Conservation (phyloP, 345 rosid genomes). For the Passiflora organensis region DNA sequence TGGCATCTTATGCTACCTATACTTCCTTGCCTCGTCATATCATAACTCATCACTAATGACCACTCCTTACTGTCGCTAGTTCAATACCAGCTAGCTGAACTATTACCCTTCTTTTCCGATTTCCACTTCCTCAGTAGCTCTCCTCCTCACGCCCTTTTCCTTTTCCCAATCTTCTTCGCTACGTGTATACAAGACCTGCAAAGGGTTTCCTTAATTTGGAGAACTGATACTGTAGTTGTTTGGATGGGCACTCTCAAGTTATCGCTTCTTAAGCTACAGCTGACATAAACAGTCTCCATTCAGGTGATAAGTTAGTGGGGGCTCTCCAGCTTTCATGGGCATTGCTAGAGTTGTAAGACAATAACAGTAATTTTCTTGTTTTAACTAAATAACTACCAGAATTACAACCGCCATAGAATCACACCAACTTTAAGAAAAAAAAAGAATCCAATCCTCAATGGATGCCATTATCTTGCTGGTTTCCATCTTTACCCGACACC, state of each 20-base stretch:
- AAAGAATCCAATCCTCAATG: too few relatives aligned
- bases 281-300: neutral
- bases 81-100: neutral
- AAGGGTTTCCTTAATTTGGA: too few relatives aligned
- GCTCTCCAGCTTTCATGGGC: neutral
- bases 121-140: neutral
- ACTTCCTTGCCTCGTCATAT: conserved; percentile 16
- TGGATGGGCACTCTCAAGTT: too few relatives aligned
- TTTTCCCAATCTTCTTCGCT: too few relatives aligned
- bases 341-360: neutral
- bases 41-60: neutral
- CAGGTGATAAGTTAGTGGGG: neutral
- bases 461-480: too few relatives aligned
- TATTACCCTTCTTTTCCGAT: neutral
- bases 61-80: neutral
- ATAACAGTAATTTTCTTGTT: neutral
- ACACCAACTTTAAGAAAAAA: too few relatives aligned
- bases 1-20: conserved; percentile 40
- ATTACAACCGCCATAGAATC: too few relatives aligned
- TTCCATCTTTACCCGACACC: too few relatives aligned
- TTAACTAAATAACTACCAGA: neutral
- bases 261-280: neutral
- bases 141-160: too few relatives aligned
- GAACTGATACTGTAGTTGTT: too few relatives aligned
- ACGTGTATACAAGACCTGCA: too few relatives aligned